Base-by-base conservation (phyloP, 164 flowering plant species). In the Taxillus chinensis region DNA sequence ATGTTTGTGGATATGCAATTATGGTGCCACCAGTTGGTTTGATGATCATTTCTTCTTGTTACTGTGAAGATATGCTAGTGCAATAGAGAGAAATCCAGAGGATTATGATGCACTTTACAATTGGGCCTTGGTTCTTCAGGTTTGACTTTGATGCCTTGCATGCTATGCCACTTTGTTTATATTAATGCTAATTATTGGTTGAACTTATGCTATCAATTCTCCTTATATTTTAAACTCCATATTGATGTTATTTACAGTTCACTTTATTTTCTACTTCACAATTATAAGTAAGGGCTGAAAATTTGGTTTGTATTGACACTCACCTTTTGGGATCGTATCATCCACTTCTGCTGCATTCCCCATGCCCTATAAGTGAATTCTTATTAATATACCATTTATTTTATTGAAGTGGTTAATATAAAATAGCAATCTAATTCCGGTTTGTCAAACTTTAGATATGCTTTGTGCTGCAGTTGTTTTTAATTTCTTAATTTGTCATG, bases 111-210 rank as follows among this genome's bases (percentile, higher is more conserved):
- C 99, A 48, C 77, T 89, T 38, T 93, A 93, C 73, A 93, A 93
- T 70, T 93, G 99, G 99, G 99, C 99, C 16, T 76, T 93, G 81
- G 96, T 93, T 74, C 96, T 93, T 72, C 99, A 93, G 97, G 99
- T 92, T 45, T 63, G 72, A 46, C 50, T 68, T 64, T 41, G 61
- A 12, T 64, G 27, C 51, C 39, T 65, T 38, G 39, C 0, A 10
- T 64, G 15, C 15, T 27, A 16, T 52, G 7, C 5, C 37, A n/a
- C 37, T 52, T 52, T n/a, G 1, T n/a, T 15, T 4, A n/a, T 52
- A n/a, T 3, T 17, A 15, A n/a, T n/a, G 17, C 15, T 43, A 43
- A 15, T 4, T 15, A n/a, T 52, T 52, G 55, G 37, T 52, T 52
- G 17, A 5, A 4, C 37, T 5, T n/a, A 27, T 27, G 27, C 27